These are phyloP conservation scores for Trypanosoma rangeli DNA, from an alignment of 208 protist species.

Conservation along the genomic window DNA sequence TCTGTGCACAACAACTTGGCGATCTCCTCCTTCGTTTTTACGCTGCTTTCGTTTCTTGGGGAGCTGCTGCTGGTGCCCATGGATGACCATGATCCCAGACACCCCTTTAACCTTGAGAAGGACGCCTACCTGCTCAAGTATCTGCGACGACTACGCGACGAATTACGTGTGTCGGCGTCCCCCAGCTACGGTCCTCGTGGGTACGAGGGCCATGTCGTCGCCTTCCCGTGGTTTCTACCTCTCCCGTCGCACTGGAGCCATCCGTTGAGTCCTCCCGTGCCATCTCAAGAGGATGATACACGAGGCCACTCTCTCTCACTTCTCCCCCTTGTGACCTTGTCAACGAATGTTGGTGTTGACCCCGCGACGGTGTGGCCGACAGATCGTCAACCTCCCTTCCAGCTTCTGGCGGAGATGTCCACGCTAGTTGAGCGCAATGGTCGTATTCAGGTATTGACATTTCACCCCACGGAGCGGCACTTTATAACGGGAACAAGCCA, in stretches of 20 bases:
- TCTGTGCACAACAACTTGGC: conserved; percentile 58
- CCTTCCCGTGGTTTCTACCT: conserved; percentile 3
- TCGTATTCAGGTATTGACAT: conserved; percentile 35
- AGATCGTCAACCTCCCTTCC: conserved; percentile 6
- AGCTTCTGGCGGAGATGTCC: conserved; percentile 24
- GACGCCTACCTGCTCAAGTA: conserved; percentile 44
- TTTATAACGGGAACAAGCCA: conserved; percentile 55
- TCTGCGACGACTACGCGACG: conserved; percentile 34
- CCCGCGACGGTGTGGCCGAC: background rate
- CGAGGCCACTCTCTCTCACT: conserved; percentile 1
- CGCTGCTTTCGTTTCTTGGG: conserved; percentile 63
- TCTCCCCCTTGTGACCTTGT: conserved; percentile 2
- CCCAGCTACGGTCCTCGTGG: conserved; percentile 4
- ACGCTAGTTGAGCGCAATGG: conserved; percentile 13
- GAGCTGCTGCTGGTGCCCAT: conserved; percentile 69
- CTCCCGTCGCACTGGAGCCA: background rate
- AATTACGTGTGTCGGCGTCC: conserved; percentile 34
- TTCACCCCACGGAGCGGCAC: conserved; percentile 60
- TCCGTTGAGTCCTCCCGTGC: background rate
- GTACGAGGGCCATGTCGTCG: background rate
- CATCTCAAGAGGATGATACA: conserved; percentile 2
- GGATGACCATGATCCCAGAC: conserved; percentile 76
- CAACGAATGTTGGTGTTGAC: conserved; percentile 1
- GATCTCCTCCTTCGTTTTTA: conserved; percentile 63
- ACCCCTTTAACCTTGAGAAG: conserved; percentile 68